These are phyloP conservation scores for Forsythia viridissima DNA, from an alignment of 257 asterid species.

Conservation along the genomic window DNA sequence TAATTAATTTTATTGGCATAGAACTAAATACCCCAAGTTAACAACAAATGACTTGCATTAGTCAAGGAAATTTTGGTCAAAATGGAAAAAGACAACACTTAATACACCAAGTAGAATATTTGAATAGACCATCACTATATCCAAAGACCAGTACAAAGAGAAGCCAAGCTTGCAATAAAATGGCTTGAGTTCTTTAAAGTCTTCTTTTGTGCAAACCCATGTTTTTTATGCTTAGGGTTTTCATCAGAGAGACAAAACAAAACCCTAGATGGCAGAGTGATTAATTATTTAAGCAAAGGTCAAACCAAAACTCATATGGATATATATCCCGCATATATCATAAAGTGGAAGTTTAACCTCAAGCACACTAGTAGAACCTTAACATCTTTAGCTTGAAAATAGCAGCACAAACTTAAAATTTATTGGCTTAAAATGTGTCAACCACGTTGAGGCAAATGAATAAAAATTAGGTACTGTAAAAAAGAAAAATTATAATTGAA, in stretches of 20 bases:
- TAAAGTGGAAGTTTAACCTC: no score
- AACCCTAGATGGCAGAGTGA: neutral
- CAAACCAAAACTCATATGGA: neutral
- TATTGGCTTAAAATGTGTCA: neutral
- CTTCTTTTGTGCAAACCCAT: neutral
- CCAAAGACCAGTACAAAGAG: neutral
- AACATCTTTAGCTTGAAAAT: neutral
- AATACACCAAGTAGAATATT: neutral
- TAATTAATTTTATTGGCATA: neutral
- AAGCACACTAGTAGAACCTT: neutral
- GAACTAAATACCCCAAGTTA: neutral
- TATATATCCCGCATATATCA: neutral
- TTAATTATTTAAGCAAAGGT: neutral
- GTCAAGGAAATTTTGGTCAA: neutral
- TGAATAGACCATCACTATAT: neutral
- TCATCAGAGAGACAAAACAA: neutral
- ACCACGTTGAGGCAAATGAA: neutral
- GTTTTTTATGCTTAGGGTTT: neutral
- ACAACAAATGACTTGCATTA: neutral
- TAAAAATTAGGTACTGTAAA: no score
- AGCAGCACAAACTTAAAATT: neutral
- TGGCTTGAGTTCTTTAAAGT: neutral
- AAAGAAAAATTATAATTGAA: neutral
- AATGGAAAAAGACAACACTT: neutral
- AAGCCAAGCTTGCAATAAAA: neutral